These are phyloP conservation scores for Sphaceloma murrayae DNA, from an alignment of 2,329 filamentous ascomycete species.

Conservation along the genomic window DNA sequence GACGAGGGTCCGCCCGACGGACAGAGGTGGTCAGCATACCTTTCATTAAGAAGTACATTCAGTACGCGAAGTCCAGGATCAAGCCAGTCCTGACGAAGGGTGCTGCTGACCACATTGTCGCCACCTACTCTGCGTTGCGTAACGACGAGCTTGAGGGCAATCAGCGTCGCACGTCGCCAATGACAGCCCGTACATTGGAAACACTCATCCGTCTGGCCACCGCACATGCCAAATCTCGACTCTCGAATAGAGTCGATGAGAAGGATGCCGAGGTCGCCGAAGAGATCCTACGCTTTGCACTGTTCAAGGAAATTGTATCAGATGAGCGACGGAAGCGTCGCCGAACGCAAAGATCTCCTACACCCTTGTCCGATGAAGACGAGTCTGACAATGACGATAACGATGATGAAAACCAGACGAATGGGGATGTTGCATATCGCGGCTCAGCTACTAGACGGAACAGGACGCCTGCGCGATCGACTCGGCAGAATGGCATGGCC, in stretches of 20 bases:
- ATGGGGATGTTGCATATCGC: slow-evolving; percentile 25
- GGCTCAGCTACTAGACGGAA: slow-evolving; percentile 21
- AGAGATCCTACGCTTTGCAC: slow-evolving; percentile 78
- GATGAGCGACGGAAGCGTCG: slow-evolving; percentile 74
- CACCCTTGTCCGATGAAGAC: slow-evolving; percentile 46
- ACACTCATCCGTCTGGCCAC: slow-evolving; percentile 97
- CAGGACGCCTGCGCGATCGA: slow-evolving; percentile 19
- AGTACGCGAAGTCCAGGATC: slow-evolving; percentile 87
- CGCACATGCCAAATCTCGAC: slow-evolving; percentile 83
- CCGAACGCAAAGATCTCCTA: slow-evolving; percentile 55
- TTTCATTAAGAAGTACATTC: slow-evolving; percentile 99
- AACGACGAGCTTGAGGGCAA: slow-evolving; percentile 96
- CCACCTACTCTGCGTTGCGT: slow-evolving; percentile 81
- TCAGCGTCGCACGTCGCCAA: slow-evolving; percentile 82
- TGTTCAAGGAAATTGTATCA: slow-evolving; percentile 90
- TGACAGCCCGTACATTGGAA: slow-evolving; percentile 94
- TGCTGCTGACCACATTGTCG: slow-evolving; percentile 81
- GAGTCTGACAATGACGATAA: slow-evolving; percentile 48
- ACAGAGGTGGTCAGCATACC: slow-evolving; percentile 88
- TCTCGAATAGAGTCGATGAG: slow-evolving; percentile 82
- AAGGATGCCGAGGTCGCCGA: slow-evolving; percentile 82
- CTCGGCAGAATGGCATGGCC: slow-evolving; percentile 21
- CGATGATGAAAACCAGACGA: slow-evolving; percentile 49
- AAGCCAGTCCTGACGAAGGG: slow-evolving; percentile 86
- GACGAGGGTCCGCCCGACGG: slow-evolving; percentile 63